Evolutionary conservation across 306 rosid genomes (phyloP), one percentile per base, ranked within the genome.

Genomic region (Begonia peltatifolia): DNA sequence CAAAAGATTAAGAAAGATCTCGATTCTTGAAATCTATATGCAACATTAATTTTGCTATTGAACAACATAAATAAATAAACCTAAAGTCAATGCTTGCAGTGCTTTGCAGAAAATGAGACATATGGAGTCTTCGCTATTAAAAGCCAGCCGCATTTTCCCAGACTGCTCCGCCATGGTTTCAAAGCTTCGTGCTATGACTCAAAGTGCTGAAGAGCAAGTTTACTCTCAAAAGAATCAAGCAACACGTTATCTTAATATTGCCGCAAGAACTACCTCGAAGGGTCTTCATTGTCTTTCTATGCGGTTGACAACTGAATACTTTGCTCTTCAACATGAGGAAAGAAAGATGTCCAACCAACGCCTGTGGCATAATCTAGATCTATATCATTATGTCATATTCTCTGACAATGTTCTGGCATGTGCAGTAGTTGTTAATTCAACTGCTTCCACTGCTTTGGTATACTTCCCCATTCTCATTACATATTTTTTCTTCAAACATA

Each of bases 221-320:
- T 76, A 56, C 58, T 38, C 72, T 41, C 83, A 81, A 63, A 78
- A 53, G 68, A 62, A 68, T 51, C 77, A 87, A 74, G 80, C 68
- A 64, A 10, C 71, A 49, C 68, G 55, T 81, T 93, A 86, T 60
- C 67, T 73, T 70, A 74, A 71, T 74, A 87, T 92, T 46, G 94
- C 96, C 62, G 81, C 87, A 64, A 81, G 93, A 67, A 92, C 93
- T 43, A 76, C 89, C 50, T 75, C 87, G 0, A 92, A 81, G 69
- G 96, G 94, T 41, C 79, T 87, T 56, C 99, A 92, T 67, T 92
- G 99, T 74, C 94, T 92, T 63, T 79, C 96, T 30, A 83, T 92
- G 96, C 81, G 61, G 42, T 70, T 87, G 63, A 92, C 96, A 48
- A 59, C 87, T 38, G 89, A 83, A 59, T 92, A 75, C 79, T 92